Evolutionary conservation across 129 eudicot genomes (phyloP).

Genomic region (Apium graveolens): DNA sequence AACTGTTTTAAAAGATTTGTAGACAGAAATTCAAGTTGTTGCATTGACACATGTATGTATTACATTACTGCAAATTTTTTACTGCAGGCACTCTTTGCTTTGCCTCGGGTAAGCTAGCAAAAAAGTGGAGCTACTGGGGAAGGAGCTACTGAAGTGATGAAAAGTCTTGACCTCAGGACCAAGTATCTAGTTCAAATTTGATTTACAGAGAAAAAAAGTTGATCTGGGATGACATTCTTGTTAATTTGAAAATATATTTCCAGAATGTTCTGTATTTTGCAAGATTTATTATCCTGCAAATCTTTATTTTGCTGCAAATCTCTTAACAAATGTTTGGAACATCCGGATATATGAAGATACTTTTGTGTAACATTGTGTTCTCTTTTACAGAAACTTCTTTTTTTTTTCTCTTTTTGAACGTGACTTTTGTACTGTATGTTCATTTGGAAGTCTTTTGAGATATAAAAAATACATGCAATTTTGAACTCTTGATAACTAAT

Average conservation of each 20-base stretch:
- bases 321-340: background rate
- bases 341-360: background rate
- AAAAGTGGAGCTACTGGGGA: conserved; percentile 79
- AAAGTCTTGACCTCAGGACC: background rate
- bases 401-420: background rate
- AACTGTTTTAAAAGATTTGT: background rate
- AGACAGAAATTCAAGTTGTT: background rate
- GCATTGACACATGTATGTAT: background rate
- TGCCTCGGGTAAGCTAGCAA: conserved; percentile 73
- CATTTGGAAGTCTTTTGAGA: too few species aligned
- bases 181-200: background rate
- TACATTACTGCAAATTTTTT: background rate
- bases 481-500: too few species aligned
- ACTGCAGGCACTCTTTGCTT: conserved; percentile 60
- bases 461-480: too few species aligned
- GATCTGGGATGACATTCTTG: background rate
- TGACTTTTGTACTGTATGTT: too few species aligned
- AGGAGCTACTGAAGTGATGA: conserved; percentile 39
- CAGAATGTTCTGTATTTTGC: background rate
- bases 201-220: background rate
- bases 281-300: background rate
- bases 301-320: too few species aligned
- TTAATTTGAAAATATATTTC: background rate
- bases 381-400: background rate
- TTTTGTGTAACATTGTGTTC: background rate